These are phyloP conservation scores for Ascochyta koolunga DNA, from an alignment of 2,329 filamentous ascomycete species.

Conservation along the genomic window DNA sequence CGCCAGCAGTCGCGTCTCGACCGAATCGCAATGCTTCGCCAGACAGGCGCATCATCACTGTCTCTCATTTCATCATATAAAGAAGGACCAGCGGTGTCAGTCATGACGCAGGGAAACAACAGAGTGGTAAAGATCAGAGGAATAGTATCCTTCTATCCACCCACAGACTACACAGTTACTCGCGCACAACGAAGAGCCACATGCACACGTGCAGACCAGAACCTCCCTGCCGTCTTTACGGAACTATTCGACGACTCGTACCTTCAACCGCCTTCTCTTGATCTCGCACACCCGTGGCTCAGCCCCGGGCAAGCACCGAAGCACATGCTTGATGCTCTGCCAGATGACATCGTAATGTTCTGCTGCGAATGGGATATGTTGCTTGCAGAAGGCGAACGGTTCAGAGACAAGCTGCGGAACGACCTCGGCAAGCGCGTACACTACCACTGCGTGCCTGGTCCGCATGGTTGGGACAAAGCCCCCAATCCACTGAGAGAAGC, in stretches of 20 bases:
- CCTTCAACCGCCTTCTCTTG: constrained; percentile 54
- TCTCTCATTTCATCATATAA: constrained; percentile 47
- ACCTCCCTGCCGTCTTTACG: constrained; percentile 58
- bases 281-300: constrained; percentile 63
- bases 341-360: constrained; percentile 66
- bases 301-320: constrained; percentile 63
- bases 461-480: constrained; percentile 71
- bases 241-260: constrained; percentile 60
- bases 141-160: constrained; percentile 67
- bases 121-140: constrained; percentile 57
- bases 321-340: constrained; percentile 60
- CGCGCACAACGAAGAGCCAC: constrained; percentile 64
- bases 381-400: constrained; percentile 65
- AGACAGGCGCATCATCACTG: constrained; percentile 43
- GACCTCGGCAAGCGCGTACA: constrained; percentile 62
- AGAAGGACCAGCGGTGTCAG: constrained; percentile 39
- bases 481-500: constrained; percentile 64
- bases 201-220: constrained; percentile 59
- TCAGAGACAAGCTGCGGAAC: constrained; percentile 63
- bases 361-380: constrained; percentile 73
- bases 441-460: constrained; percentile 63
- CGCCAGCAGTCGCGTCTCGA: constrained; percentile 42
- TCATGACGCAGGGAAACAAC: constrained; percentile 44
- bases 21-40: constrained; percentile 42
- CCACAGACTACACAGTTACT: constrained; percentile 66